These are phyloP conservation scores for Fistulinella prunicolor DNA, from an alignment of 768 basidiomycete species.

Conservation along the genomic window DNA sequence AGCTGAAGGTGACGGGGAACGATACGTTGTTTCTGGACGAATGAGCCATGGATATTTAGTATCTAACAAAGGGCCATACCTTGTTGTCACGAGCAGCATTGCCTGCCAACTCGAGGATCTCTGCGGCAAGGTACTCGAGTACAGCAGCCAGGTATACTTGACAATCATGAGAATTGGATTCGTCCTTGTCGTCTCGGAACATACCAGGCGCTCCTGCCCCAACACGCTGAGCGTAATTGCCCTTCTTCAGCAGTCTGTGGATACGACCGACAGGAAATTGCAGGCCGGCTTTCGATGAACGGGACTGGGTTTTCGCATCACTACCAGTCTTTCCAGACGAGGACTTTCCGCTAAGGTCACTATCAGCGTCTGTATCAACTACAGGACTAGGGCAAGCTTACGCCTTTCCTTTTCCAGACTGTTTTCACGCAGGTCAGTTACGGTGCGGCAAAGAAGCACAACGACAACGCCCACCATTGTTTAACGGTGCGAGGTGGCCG, in stretches of 20 bases:
- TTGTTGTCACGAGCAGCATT: conserved; percentile 78
- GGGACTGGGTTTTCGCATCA: conserved; percentile 59
- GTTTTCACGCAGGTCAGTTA: conserved; percentile 11
- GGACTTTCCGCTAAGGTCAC: conserved; percentile 41
- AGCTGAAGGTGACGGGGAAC: conserved; percentile 76
- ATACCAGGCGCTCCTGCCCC: conserved; percentile 66
- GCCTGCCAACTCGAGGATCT: conserved; percentile 84
- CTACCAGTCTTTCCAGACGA: conserved; percentile 46
- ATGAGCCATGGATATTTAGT: neutral
- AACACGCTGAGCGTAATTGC: conserved; percentile 70
- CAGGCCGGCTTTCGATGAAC: conserved; percentile 61
- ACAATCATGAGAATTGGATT: neutral
- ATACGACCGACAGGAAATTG: conserved; percentile 85
- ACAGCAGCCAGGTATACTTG: conserved; percentile 82
- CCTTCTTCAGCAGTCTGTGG: conserved; percentile 71
- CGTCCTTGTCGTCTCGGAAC: conserved; percentile 10
- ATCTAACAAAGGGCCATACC: conserved; percentile 9
- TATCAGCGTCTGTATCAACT: neutral
- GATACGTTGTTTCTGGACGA: conserved; percentile 62
- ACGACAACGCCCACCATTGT: conserved; percentile 32
- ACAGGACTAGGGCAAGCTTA: conserved; percentile 26
- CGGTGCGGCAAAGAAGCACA: neutral
- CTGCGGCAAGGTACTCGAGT: conserved; percentile 83
- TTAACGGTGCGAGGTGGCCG: conserved; percentile 7
- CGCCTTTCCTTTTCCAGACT: conserved; percentile 60